phyloP scores from a whole-genome alignment of 164 flowering plant species.

The Macadamia tetraphylla region DNA sequence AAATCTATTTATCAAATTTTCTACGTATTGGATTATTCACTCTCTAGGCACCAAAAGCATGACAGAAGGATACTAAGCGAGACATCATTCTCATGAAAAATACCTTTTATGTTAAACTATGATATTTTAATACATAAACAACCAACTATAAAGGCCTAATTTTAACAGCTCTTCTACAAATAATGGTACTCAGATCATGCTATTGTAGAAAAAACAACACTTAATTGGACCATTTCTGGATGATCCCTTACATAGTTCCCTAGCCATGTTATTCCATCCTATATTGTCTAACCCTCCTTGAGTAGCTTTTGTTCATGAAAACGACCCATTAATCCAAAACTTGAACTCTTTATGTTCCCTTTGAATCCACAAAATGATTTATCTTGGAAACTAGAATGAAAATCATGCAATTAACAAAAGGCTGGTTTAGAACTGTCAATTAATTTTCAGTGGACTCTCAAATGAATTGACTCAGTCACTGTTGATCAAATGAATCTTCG shows the following conservation, averaged over 20 bases:
- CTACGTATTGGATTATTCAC: background rate
- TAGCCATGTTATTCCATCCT: slow-evolving; percentile 91
- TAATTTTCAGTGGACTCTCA: too few relatives aligned
- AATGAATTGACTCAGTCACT: too few relatives aligned
- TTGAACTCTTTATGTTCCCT: slow-evolving; percentile 87
- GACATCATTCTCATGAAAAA: too few relatives aligned
- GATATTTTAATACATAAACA: too few relatives aligned
- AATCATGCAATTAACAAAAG: too few relatives aligned
- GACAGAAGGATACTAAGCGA: too few relatives aligned
- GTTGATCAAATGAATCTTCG: too few relatives aligned
- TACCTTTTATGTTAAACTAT: too few relatives aligned
- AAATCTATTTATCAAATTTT: background rate
- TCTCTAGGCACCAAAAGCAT: background rate
- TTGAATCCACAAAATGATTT: slow-evolving; percentile 30
- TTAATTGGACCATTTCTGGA: slow-evolving; percentile 86
- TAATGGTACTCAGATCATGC: background rate
- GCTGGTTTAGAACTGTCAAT: too few relatives aligned
- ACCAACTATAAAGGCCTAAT: background rate
- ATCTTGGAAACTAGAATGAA: too few relatives aligned
- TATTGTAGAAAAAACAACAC: background rate
- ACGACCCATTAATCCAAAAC: slow-evolving; percentile 68
- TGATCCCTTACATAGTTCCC: slow-evolving; percentile 83
- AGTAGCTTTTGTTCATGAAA: slow-evolving; percentile 69
- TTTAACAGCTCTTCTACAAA: background rate
- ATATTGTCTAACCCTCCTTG: slow-evolving; percentile 94